phyloP scores from a whole-genome alignment of 148 eudicot species.

The Talinum fruticosum region DNA sequence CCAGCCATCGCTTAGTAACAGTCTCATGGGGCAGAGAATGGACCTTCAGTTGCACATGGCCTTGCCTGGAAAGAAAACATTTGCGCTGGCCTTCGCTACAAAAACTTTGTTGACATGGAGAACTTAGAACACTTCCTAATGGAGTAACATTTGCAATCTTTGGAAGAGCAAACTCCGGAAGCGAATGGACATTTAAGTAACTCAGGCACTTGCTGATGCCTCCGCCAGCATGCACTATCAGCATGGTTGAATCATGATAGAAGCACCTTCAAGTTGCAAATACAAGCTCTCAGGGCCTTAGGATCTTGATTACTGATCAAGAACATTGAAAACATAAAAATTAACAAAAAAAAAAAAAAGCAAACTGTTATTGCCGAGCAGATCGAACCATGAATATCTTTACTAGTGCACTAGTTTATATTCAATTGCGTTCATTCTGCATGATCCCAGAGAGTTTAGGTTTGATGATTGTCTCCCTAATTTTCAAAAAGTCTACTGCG shows the following conservation, averaged over 20 bases:
- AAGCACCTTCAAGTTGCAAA: constrained; percentile 17
- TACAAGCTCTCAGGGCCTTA: constrained; percentile 4
- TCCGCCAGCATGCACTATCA: constrained; percentile 38
- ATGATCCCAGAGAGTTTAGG: no score
- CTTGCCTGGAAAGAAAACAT: constrained; percentile 42
- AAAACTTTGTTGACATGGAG: constrained; percentile 29
- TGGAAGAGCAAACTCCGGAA: constrained; percentile 35
- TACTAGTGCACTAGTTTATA: neutral
- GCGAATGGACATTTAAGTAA: constrained; percentile 30
- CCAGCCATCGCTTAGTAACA: constrained; percentile 70
- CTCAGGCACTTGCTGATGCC: constrained; percentile 38
- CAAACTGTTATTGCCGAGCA: neutral
- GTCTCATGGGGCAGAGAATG: constrained; percentile 40
- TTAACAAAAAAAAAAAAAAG: no score
- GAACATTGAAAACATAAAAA: neutral
- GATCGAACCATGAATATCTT: neutral
- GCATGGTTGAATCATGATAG: constrained; percentile 75
- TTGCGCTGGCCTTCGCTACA: constrained; percentile 34
- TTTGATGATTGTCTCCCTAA: neutral
- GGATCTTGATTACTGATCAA: neutral
- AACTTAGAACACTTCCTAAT: constrained; percentile 25
- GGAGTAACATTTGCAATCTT: constrained; percentile 35
- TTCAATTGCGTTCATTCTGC: no score
- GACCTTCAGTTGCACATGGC: constrained; percentile 34
- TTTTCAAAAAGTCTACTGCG: neutral